Conservation (phyloP, 2,329 filamentous ascomycete genomes). For the Aspergillus tubingensis region DNA sequence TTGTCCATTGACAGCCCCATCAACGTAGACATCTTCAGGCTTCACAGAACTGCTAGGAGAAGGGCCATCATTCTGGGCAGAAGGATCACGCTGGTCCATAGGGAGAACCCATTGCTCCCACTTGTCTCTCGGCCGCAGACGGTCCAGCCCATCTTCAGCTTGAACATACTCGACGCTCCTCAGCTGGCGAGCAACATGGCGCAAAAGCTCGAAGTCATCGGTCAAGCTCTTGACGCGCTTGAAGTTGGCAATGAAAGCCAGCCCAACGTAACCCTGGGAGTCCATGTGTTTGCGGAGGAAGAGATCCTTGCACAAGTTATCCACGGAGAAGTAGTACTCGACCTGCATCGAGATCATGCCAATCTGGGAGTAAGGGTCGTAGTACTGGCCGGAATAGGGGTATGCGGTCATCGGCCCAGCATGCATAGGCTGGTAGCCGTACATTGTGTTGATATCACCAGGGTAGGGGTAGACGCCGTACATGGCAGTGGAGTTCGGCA, state of each 20-base stretch:
- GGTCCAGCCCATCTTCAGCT: constrained; percentile 75
- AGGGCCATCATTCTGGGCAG: constrained; percentile 74
- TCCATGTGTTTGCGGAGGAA: constrained; percentile 92
- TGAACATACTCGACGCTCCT: constrained; percentile 71
- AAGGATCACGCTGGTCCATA: constrained; percentile 68
- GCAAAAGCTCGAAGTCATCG: constrained; percentile 71
- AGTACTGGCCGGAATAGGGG: constrained; percentile 56
- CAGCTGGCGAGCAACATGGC: constrained; percentile 72
- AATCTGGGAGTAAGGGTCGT: constrained; percentile 59
- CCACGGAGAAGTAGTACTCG: constrained; percentile 96
- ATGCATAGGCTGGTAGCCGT: constrained; percentile 58
- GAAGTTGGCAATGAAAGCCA: constrained; percentile 81
- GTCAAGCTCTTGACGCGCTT: constrained; percentile 76
- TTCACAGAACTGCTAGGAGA: constrained; percentile 30
- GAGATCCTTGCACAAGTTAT: constrained; percentile 92
- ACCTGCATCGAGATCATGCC: constrained; percentile 63
- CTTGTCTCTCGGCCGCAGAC: constrained; percentile 70
- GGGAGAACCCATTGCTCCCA: constrained; percentile 81
- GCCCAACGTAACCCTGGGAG: constrained; percentile 83
- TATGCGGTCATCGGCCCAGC: constrained; percentile 58
- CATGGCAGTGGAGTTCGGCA: constrained; percentile 54
- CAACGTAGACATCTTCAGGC: constrained; percentile 43
- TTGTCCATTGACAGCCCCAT: constrained; percentile 36
- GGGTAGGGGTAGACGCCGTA: constrained; percentile 51
- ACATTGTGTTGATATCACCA: constrained; percentile 55